phyloP scores from a whole-genome alignment of 441 rosid species.

The Raphanus hybrid region DNA sequence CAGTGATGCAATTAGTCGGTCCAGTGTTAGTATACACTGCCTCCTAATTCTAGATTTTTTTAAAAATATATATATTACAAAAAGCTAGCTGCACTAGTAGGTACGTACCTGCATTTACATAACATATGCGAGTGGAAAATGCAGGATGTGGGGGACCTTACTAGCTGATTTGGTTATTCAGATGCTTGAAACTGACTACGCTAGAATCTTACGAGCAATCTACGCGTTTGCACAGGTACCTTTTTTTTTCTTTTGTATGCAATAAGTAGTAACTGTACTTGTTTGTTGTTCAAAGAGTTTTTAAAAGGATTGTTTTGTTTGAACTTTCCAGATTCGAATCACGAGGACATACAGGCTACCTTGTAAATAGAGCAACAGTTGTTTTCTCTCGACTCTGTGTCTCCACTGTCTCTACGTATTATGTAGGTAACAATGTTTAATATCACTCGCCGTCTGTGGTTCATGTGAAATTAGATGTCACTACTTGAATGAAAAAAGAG shows the following conservation, averaged over 20 bases:
- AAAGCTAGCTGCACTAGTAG: background rate
- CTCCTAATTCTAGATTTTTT: too few relatives aligned
- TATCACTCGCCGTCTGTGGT: too few relatives aligned
- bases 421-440: background rate
- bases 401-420: background rate
- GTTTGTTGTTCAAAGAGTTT: background rate
- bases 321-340: slow-evolving; percentile 64
- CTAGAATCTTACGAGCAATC: slow-evolving; percentile 88
- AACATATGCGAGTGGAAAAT: background rate
- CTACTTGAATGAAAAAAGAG: too few relatives aligned
- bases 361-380: slow-evolving; percentile 23
- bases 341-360: slow-evolving; percentile 53
- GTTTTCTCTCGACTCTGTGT: background rate
- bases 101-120: background rate
- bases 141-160: slow-evolving; percentile 77
- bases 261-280: background rate
- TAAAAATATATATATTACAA: too few relatives aligned
- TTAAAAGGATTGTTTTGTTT: background rate
- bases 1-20: slow-evolving; percentile 75
- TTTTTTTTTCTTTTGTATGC: too few relatives aligned
- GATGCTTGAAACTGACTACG: slow-evolving; percentile 96
- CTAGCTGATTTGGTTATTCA: slow-evolving; percentile 94
- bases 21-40: slow-evolving; percentile 59
- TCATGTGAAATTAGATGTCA: too few relatives aligned
- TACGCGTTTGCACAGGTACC: slow-evolving; percentile 93